A percentile compares a stretch with the other conserved stretches of the same genome.
These are phyloP conservation scores for Bipolaris sorokiniana DNA, from an alignment of 2,329 filamentous ascomycete species.

Conservation along the genomic window DNA sequence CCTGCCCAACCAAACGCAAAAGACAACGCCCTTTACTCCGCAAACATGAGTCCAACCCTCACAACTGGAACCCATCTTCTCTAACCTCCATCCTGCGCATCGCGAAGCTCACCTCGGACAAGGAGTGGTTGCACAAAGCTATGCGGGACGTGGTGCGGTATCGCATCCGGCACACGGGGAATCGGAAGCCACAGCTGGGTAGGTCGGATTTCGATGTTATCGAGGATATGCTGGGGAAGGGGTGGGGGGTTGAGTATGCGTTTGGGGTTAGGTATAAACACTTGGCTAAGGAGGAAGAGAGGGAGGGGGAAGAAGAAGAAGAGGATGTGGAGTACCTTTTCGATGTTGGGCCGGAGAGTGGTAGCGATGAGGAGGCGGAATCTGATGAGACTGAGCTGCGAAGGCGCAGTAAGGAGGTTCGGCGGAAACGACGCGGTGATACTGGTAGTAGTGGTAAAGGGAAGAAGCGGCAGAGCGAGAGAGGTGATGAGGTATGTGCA, in stretches of 20 bases:
- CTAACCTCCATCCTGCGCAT: conserved; percentile 38
- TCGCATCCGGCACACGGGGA: conserved; percentile 40
- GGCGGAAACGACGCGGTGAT: too few species aligned
- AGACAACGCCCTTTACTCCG: conserved; percentile 27
- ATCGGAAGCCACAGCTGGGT: conserved; percentile 42
- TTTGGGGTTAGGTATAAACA: conserved; percentile 44
- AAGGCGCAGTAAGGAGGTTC: neutral
- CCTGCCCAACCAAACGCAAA: neutral
- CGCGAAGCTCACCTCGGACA: conserved; percentile 31
- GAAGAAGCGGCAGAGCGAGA: too few species aligned
- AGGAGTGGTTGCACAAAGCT: conserved; percentile 29
- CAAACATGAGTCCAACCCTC: conserved; percentile 34
- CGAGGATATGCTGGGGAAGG: conserved; percentile 39
- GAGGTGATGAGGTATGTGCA: too few species aligned
- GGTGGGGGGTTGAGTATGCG: conserved; percentile 29
- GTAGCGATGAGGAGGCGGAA: neutral
- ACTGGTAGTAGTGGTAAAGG: too few species aligned
- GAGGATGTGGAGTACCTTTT: conserved; percentile 35
- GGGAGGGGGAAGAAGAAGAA: conserved; percentile 25
- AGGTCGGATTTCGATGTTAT: conserved; percentile 44
- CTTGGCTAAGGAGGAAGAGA: conserved; percentile 25
- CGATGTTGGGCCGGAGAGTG: conserved; percentile 11
- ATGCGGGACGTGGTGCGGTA: conserved; percentile 39
- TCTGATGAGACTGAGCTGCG: too few species aligned
- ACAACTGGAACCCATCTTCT: conserved; percentile 37